Percentiles rank a stretch among this genome's conserved stretches.
Evolutionary conservation across 495 filamentous ascomycete genomes (phyloP).

Genomic region (Tuber melanosporum): DNA sequence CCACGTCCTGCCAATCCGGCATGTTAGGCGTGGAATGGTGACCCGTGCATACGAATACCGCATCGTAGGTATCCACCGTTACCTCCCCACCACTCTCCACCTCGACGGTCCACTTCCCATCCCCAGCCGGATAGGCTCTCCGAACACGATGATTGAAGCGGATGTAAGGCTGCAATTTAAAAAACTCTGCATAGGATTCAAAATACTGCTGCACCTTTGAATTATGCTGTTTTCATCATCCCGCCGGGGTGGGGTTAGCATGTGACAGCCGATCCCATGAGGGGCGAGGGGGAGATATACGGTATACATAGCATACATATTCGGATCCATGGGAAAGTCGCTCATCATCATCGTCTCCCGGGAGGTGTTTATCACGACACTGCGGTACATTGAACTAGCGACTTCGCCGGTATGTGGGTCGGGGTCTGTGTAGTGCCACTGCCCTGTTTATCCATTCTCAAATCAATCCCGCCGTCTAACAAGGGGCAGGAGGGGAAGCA

Average conservation of each 20-base stretch:
- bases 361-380: conserved; percentile 39
- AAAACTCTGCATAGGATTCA: conserved; percentile 35
- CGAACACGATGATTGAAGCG: conserved; percentile 27
- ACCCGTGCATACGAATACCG: conserved; percentile 41
- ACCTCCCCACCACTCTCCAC: conserved; percentile 4
- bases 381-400: conserved; percentile 36
- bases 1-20: conserved; percentile 35
- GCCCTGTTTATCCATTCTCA: conserved; percentile 1
- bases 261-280: neutral
- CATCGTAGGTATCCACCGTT: conserved; percentile 33
- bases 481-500: conserved; percentile 18
- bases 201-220: conserved; percentile 42
- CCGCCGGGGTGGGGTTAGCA: conserved; percentile 12
- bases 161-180: conserved; percentile 35
- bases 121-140: conserved; percentile 8
- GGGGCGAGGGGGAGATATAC: conserved; percentile 7
- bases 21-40: conserved; percentile 34
- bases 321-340: conserved; percentile 43
- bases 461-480: neutral
- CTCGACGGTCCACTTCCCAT: conserved; percentile 23
- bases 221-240: conserved; percentile 33
- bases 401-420: conserved; percentile 29
- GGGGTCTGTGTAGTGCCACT: conserved; percentile 28
- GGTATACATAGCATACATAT: conserved; percentile 32
- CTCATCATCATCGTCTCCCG: conserved; percentile 41